Conservation (phyloP, 306 rosid genomes). For the Rubus idaeus region DNA sequence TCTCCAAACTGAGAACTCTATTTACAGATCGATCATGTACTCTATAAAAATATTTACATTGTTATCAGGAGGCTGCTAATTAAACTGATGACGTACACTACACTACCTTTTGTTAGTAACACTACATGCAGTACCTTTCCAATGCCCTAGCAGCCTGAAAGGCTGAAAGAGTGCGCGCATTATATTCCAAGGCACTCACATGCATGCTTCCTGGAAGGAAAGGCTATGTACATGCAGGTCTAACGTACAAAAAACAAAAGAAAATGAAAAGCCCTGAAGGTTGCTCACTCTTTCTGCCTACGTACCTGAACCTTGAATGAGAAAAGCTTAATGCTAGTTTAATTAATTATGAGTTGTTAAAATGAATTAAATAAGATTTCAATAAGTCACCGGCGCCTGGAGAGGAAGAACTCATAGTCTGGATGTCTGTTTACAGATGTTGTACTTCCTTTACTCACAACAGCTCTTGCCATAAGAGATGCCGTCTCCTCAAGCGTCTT, state of each 20-base stretch:
- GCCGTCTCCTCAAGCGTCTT: constrained; percentile 74
- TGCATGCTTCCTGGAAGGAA: background rate
- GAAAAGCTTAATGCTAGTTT: constrained; percentile 8
- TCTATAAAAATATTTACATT: background rate
- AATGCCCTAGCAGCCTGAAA: too few species aligned
- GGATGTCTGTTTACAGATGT: constrained; percentile 59
- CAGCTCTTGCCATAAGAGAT: constrained; percentile 72
- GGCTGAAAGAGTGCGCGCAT: background rate
- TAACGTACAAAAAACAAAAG: background rate
- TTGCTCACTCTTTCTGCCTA: constrained; percentile 17
- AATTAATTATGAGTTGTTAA: background rate
- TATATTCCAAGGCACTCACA: background rate
- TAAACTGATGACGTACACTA: background rate
- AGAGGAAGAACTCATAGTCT: constrained; percentile 76
- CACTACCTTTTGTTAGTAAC: background rate
- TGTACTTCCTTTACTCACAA: constrained; percentile 51
- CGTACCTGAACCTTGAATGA: background rate
- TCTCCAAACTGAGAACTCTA: background rate
- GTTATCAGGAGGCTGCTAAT: background rate
- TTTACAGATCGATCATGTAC: background rate
- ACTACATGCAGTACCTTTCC: background rate
- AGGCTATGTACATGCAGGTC: background rate
- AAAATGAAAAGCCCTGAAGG: background rate
- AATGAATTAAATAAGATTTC: background rate
- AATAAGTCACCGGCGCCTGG: constrained; percentile 47